Conservation (phyloP, 1,284 basidiomycete genomes). For the Trichosporon coremiiforme region DNA sequence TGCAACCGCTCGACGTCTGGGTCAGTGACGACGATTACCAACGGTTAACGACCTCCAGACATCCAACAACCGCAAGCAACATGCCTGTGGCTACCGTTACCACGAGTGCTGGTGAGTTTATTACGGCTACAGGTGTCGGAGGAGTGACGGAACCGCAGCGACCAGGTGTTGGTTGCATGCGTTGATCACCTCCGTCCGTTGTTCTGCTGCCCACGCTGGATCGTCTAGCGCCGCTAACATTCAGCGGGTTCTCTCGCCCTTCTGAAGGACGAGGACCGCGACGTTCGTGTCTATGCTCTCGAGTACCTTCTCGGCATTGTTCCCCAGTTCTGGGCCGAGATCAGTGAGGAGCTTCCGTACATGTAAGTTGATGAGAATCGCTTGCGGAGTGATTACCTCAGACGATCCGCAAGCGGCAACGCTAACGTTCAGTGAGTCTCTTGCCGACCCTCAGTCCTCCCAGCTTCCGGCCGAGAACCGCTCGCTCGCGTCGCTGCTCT, state of each 20-base stretch:
- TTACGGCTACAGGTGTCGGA: not conserved
- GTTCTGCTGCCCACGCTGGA: not conserved
- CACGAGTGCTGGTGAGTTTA: constrained; percentile 45
- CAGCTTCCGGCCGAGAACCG: constrained; percentile 71
- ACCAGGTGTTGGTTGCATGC: no score
- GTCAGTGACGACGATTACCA: constrained; percentile 17
- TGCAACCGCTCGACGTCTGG: constrained; percentile 5
- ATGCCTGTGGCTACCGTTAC: constrained; percentile 52
- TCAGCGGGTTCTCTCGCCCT: constrained; percentile 84
- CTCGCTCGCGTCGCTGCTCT: constrained; percentile 79
- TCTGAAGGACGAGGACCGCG: constrained; percentile 75
- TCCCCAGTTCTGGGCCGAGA: constrained; percentile 95
- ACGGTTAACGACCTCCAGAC: constrained; percentile 14
- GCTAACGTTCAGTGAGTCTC: constrained; percentile 67
- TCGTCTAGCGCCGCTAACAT: constrained; percentile 5
- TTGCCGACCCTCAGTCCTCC: constrained; percentile 72
- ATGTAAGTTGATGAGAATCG: constrained; percentile 64
- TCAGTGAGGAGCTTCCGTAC: constrained; percentile 84
- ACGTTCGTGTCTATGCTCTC: constrained; percentile 87
- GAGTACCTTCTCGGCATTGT: constrained; percentile 77
- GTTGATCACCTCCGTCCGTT: not conserved
- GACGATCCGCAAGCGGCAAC: not conserved
- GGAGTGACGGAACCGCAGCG: no score
- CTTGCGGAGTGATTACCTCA: constrained; percentile 7
- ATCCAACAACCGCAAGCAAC: constrained; percentile 18